Evolutionary conservation across 2,329 filamentous ascomycete genomes (phyloP).

Genomic region (Nemania diffusa): DNA sequence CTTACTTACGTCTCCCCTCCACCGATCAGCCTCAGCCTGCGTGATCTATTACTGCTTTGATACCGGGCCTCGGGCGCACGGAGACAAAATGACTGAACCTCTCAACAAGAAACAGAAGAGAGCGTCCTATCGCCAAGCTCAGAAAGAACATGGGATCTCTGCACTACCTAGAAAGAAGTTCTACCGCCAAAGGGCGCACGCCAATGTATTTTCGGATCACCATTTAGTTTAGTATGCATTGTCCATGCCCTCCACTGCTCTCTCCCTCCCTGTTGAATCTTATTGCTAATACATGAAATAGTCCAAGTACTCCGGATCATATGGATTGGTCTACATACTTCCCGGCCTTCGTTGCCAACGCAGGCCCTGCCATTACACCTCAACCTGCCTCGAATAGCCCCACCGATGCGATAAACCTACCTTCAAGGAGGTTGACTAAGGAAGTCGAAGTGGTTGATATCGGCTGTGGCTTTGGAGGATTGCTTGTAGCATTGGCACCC

Average conservation of each 20-base stretch:
- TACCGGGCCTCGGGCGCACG: background rate
- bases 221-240: slow-evolving; percentile 79
- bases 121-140: slow-evolving; percentile 69
- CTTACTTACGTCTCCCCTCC: background rate
- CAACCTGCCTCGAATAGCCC: slow-evolving; percentile 30
- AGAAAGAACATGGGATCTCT: slow-evolving; percentile 62
- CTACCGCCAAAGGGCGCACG: slow-evolving; percentile 95
- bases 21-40: background rate
- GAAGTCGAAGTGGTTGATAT: slow-evolving; percentile 95
- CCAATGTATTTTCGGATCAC: slow-evolving; percentile 98
- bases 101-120: slow-evolving; percentile 72
- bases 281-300: slow-evolving; percentile 53
- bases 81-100: slow-evolving; percentile 53
- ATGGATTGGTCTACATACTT: slow-evolving; percentile 95
- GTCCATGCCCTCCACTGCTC: slow-evolving; percentile 18
- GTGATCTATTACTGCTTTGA: background rate
- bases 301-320: slow-evolving; percentile 78
- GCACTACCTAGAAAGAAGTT: slow-evolving; percentile 92
- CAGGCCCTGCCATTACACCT: slow-evolving; percentile 45
- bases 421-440: slow-evolving; percentile 62
- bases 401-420: slow-evolving; percentile 17
- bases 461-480: slow-evolving; percentile 93
- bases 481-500: slow-evolving; percentile 86
- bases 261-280: background rate
- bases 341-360: slow-evolving; percentile 72